phyloP scores from a whole-genome alignment of 306 rosid species.

The Pueraria montana region DNA sequence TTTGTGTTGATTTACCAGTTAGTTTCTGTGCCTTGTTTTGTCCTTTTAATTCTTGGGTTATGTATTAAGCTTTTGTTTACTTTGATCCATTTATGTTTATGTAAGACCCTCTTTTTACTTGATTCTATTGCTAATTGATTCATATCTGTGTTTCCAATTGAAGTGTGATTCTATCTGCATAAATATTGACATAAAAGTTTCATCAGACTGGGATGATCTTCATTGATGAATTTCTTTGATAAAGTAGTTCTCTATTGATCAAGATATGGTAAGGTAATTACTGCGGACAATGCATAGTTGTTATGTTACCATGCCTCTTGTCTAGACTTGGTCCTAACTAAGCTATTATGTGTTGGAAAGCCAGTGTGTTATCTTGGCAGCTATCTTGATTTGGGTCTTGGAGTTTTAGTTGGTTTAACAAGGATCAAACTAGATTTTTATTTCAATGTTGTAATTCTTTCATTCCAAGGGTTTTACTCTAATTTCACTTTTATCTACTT shows the following conservation, averaged over 20 bases:
- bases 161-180: slow-evolving; percentile 26
- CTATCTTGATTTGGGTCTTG: background rate
- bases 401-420: background rate
- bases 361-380: background rate
- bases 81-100: background rate
- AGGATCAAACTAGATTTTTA: background rate
- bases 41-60: background rate
- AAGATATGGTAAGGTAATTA: background rate
- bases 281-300: background rate
- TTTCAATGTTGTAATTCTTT: background rate
- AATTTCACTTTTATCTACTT: background rate
- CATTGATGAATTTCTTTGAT: background rate
- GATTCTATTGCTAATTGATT: background rate
- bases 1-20: slow-evolving; percentile 17
- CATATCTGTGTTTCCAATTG: background rate
- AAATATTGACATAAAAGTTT: background rate
- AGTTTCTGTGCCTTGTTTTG: slow-evolving; percentile 10
- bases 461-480: background rate
- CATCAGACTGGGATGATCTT: background rate
- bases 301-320: slow-evolving; percentile 16
- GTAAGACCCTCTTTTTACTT: background rate
- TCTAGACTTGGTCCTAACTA: background rate
- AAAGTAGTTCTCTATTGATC: background rate
- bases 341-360: background rate
- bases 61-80: slow-evolving; percentile 4